Evolutionary conservation across 371 early-diverging fungal genomes (phyloP), one percentile per base, ranked within the genome.

Genomic region (Mortierella sp.): DNA sequence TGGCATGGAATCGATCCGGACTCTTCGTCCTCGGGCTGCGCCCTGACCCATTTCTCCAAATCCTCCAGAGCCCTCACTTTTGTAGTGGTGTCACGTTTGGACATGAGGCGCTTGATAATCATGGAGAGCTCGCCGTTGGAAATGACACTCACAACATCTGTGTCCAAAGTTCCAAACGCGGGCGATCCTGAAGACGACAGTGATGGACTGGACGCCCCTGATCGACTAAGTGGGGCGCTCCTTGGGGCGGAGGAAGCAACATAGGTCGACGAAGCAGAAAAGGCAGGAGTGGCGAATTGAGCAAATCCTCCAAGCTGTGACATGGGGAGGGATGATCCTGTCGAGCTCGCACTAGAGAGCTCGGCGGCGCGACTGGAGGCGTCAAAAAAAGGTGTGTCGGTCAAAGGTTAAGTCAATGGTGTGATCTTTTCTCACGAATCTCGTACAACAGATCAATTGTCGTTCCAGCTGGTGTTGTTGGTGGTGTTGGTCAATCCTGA

Each of bases 11-110:
- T 74, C 16, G 87, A 64, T 37, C 88, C 84, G 61, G 77, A 24
- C 46, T 72, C 76, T 24, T 82, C 77, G 13, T 82, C 89, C 31
- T 73, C 74, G 8, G 88, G 84, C 71, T 91, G 87, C 8, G 74
- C 80, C 71, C 89, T 88, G 26, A 93, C 76, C 86, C 92, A 92
- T 19, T 77, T 77, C 53, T 91, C 89, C 16, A 94, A 76, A 72
- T 95, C 95, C 50, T 94, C 93, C 50, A 95, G 88, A n/a, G 95
- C 94, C 67, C 92, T 91, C 44, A 93, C 77, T 72, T 94, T 94
- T n/a, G 94, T 94, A 28, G 91, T 89, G 24, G 93, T 81, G 79
- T 94, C 93, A 73, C 93, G 91, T 74, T 95, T 95, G 26, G 90
- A 87, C 72, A 86, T 86, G 31, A 93, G 83, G 53, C 91, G 93